Conservation (phyloP, 208 protist species). For the Trypanosoma platydactyli region DNA sequence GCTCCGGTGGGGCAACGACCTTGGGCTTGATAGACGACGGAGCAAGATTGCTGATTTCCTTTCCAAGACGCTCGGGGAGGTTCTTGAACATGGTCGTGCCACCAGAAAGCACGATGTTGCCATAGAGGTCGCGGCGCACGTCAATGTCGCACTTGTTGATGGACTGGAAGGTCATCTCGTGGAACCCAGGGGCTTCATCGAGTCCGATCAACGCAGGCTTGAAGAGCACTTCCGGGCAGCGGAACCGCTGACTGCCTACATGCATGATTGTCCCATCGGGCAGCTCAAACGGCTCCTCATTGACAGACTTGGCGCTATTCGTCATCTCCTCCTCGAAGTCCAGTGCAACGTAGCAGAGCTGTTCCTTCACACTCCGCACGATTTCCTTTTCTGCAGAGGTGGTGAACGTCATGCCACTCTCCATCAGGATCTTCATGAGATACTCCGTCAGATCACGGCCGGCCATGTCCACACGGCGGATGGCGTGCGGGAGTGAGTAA, state of each 20-base stretch:
- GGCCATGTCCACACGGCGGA: conserved; percentile 89
- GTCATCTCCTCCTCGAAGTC: conserved; percentile 97
- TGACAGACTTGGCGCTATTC: conserved; percentile 83
- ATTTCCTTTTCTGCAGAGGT: conserved; percentile 96
- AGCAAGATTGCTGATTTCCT: conserved; percentile 94
- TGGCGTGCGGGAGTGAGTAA: conserved; percentile 86
- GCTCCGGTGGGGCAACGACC: conserved; percentile 95
- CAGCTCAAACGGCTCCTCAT: conserved; percentile 92
- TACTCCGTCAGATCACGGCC: conserved; percentile 96
- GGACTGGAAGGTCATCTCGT: conserved; percentile 96
- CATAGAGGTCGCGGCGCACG: conserved; percentile 95
- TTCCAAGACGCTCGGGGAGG: conserved; percentile 96
- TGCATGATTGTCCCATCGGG: conserved; percentile 93
- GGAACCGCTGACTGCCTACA: conserved; percentile 86
- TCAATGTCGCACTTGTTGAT: conserved; percentile 97
- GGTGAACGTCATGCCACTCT: conserved; percentile 95
- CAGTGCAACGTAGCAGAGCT: conserved; percentile 91
- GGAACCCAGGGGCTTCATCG: conserved; percentile 94
- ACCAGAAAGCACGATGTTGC: conserved; percentile 95
- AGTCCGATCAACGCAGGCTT: conserved; percentile 94
- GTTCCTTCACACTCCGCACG: conserved; percentile 95
- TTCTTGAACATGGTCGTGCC: conserved; percentile 97
- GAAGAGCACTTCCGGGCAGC: conserved; percentile 96
- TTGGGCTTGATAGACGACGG: conserved; percentile 97
- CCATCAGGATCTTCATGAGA: conserved; percentile 93